Conservation (phyloP, 371 early-diverging fungal genomes). For the Nematocida sp. region DNA sequence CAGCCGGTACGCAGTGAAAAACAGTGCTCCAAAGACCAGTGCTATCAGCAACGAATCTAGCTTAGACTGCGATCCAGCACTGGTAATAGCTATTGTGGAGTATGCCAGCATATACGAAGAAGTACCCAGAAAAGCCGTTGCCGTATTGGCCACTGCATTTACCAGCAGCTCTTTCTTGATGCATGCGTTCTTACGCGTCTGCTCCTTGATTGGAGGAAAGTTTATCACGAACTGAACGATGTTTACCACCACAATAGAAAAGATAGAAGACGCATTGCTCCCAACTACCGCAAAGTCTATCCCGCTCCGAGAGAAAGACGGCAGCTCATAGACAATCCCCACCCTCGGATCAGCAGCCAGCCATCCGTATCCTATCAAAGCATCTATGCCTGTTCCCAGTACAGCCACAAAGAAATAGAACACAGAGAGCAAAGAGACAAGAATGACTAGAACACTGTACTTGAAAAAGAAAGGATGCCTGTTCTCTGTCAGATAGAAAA, state of each 20-base stretch:
- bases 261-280: background rate
- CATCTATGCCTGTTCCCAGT: background rate
- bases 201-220: background rate
- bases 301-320: background rate
- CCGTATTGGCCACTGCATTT: constrained; percentile 14
- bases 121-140: background rate
- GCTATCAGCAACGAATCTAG: constrained; percentile 4
- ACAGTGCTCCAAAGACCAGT: background rate
- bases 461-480: background rate
- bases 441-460: constrained; percentile 19
- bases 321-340: background rate
- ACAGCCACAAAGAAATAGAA: background rate
- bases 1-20: background rate
- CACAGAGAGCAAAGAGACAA: background rate
- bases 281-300: background rate
- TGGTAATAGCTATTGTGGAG: constrained; percentile 9
- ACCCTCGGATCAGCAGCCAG: background rate
- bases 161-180: constrained; percentile 18
- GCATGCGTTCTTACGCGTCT: background rate
- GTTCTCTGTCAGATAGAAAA: background rate
- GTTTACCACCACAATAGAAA: constrained; percentile 9
- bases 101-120: constrained; percentile 3
- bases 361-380: constrained; percentile 14
- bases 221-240: constrained; percentile 36
- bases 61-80: background rate